Conservation (phyloP, 148 eudicot genomes). For the Oxyria digyna region DNA sequence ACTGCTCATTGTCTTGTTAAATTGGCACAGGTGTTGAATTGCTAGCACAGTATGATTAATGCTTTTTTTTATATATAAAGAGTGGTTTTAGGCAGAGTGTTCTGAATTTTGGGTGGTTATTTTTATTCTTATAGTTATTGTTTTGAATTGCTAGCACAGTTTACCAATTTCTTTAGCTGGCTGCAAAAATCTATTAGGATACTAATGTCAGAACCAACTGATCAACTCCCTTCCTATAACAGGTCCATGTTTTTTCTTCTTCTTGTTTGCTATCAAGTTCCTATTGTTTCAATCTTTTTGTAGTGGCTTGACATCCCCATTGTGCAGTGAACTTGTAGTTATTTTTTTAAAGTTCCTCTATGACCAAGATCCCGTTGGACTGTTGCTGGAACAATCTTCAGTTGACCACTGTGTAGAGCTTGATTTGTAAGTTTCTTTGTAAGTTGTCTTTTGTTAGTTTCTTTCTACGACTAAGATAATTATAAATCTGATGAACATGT, state of each 20-base stretch:
- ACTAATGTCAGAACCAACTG: constrained; percentile 87
- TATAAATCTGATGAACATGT: neutral
- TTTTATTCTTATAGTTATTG: neutral
- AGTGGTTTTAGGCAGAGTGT: neutral
- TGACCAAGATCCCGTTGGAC: constrained; percentile 77
- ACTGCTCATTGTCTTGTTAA: neutral
- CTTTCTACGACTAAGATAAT: neutral
- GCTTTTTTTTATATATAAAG: neutral
- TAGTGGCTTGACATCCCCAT: constrained; percentile 11
- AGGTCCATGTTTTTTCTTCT: constrained; percentile 29
- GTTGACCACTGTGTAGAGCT: constrained; percentile 40
- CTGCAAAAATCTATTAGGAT: constrained; percentile 68
- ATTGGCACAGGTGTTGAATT: neutral
- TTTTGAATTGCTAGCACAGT: constrained; percentile 45
- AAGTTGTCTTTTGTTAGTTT: constrained; percentile 67
- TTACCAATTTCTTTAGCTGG: constrained; percentile 92
- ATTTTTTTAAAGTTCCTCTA: constrained; percentile 81
- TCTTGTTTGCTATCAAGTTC: neutral
- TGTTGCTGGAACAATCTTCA: constrained; percentile 55
- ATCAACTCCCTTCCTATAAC: constrained; percentile 64
- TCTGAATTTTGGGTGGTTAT: neutral
- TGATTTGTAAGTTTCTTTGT: constrained; percentile 51
- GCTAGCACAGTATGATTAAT: neutral
- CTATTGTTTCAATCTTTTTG: neutral
- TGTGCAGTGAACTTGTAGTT: constrained; percentile 85